Conservation (phyloP, 495 filamentous ascomycete species). For the Aspergillus ostianus region DNA sequence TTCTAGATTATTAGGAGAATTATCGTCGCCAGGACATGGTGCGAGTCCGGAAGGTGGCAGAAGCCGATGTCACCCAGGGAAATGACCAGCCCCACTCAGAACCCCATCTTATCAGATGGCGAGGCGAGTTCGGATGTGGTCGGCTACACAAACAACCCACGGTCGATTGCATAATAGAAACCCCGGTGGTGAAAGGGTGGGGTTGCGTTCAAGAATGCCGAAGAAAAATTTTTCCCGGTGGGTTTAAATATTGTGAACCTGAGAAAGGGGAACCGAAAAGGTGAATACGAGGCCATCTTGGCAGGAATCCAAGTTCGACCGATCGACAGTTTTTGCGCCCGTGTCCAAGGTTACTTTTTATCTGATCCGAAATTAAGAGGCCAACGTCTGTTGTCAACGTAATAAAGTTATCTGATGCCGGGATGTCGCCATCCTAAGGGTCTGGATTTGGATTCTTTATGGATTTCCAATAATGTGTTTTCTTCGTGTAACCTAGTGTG, state of each 20-base stretch:
- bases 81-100: background rate
- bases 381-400: no score
- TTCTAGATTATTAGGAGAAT: background rate
- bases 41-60: background rate
- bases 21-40: background rate
- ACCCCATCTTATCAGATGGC: conserved; percentile 5
- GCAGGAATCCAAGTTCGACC: background rate
- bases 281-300: background rate
- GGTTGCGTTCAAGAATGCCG: background rate
- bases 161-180: conserved; percentile 1
- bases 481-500: background rate
- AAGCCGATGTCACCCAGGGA: background rate
- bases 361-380: background rate
- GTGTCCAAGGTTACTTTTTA: background rate
- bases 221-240: background rate
- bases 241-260: no score
- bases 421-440: background rate
- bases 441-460: background rate
- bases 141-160: background rate
- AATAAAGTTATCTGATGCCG: background rate
- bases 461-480: background rate
- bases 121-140: background rate
- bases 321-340: background rate
- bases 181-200: background rate
- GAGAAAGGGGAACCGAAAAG: no score